Conservation (phyloP, 202 grass and related monocot genomes). For the Carex arenaria region DNA sequence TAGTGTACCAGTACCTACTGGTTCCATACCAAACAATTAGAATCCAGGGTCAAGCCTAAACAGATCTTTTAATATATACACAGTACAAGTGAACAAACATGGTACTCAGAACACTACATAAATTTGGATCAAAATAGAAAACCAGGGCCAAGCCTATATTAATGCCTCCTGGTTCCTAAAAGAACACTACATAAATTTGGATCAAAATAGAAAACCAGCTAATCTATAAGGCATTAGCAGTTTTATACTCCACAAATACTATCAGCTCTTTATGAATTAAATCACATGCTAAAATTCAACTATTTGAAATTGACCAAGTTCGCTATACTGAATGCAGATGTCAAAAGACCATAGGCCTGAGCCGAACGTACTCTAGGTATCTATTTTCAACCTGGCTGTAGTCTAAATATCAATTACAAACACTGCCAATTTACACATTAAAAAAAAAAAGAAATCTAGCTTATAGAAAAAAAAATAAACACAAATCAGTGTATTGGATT, state of each 20-base stretch:
- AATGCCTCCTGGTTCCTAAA: neutral
- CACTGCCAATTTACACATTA: neutral
- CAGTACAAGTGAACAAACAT: neutral
- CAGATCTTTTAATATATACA: neutral
- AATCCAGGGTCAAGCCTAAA: neutral
- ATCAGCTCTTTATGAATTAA: neutral
- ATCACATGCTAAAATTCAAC: neutral
- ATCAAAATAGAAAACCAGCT: neutral
- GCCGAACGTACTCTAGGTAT: neutral
- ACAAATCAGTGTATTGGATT: slow-evolving; percentile 1
- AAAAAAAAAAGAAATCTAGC: neutral
- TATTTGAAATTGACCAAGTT: neutral
- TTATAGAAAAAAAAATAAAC: neutral
- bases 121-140: too few species aligned
- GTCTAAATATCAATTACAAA: neutral
- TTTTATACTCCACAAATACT: neutral
- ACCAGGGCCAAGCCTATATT: too few species aligned
- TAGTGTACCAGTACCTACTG: neutral
- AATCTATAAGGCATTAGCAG: neutral
- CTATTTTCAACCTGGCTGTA: neutral
- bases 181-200: neutral
- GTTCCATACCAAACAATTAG: neutral
- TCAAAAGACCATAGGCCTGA: neutral
- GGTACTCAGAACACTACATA: neutral
- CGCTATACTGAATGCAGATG: neutral